These are phyloP conservation scores for Mucor sp. DNA, from an alignment of 371 early-diverging fungal genomes.

Conservation along the genomic window DNA sequence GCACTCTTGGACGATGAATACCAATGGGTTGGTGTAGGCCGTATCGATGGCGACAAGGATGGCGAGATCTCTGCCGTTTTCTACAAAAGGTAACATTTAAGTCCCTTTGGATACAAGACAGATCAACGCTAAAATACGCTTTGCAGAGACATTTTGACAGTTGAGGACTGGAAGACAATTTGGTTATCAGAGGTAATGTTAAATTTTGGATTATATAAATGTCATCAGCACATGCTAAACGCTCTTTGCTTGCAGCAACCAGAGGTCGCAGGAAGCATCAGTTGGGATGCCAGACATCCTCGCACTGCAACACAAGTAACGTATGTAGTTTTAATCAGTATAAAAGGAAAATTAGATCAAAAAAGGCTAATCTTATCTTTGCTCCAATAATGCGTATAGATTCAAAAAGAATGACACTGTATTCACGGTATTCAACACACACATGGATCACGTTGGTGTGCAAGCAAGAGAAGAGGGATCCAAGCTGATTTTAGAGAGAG, in stretches of 20 bases:
- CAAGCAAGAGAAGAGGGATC: constrained; percentile 34
- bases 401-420: constrained; percentile 30
- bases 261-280: constrained; percentile 32
- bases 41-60: constrained; percentile 48
- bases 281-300: constrained; percentile 48
- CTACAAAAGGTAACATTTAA: constrained; percentile 39
- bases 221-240: not conserved
- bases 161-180: constrained; percentile 34
- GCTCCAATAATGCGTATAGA: not conserved
- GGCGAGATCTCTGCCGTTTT: constrained; percentile 51
- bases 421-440: constrained; percentile 41
- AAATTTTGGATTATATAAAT: not conserved
- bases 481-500: constrained; percentile 23
- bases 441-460: constrained; percentile 39
- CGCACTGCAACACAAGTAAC: constrained; percentile 39
- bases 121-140: not conserved
- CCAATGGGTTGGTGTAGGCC: constrained; percentile 52
- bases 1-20: constrained; percentile 46
- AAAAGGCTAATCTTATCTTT: not conserved
- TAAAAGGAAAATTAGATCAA: not conserved
- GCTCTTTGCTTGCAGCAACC: constrained; percentile 26
- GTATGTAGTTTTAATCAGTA: constrained; percentile 25
- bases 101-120: not conserved
- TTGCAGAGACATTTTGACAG: constrained; percentile 27
- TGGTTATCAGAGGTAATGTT: constrained; percentile 46